These are phyloP conservation scores for Cladorrhinum sp. DNA, from an alignment of 2,329 filamentous ascomycete species.

Conservation along the genomic window DNA sequence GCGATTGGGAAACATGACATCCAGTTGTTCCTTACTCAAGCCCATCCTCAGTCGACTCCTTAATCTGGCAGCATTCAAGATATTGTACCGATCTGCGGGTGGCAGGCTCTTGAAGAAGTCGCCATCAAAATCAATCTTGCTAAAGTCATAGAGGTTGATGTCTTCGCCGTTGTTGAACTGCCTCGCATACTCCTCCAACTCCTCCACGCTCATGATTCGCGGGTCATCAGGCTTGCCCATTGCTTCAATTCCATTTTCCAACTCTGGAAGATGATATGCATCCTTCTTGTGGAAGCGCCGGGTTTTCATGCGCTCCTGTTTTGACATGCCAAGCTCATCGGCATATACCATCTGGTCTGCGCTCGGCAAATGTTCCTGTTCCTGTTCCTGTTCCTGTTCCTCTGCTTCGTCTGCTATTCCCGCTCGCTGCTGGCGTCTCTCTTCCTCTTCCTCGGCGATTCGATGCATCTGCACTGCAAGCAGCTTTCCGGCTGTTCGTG, in stretches of 20 bases:
- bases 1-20: conserved; percentile 93
- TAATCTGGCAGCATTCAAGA: conserved; percentile 87
- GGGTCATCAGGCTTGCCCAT: conserved; percentile 93
- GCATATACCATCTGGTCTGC: conserved; percentile 76
- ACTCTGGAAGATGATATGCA: conserved; percentile 88
- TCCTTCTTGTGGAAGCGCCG: conserved; percentile 88
- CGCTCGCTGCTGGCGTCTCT: conserved; percentile 50
- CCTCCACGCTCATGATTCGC: conserved; percentile 91
- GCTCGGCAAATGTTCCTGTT: conserved; percentile 66
- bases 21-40: conserved; percentile 90
- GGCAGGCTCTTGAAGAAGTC: conserved; percentile 93
- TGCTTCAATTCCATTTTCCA: conserved; percentile 71
- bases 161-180: conserved; percentile 93
- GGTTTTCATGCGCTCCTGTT: conserved; percentile 68
- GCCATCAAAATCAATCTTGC: conserved; percentile 96
- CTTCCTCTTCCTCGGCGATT: conserved; percentile 79
- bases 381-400: conserved; percentile 47
- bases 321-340: conserved; percentile 80
- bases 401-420: conserved; percentile 36
- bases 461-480: conserved; percentile 93
- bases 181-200: conserved; percentile 87
- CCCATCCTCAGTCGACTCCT: conserved; percentile 91
- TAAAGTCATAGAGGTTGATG: conserved; percentile 90
- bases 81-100: conserved; percentile 90
- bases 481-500: conserved; percentile 84